A percentile compares a stretch with the other conserved stretches of the same genome.
These are phyloP conservation scores for Trichomonas vaginalis DNA, from an alignment of 208 protist species.

Conservation along the genomic window DNA sequence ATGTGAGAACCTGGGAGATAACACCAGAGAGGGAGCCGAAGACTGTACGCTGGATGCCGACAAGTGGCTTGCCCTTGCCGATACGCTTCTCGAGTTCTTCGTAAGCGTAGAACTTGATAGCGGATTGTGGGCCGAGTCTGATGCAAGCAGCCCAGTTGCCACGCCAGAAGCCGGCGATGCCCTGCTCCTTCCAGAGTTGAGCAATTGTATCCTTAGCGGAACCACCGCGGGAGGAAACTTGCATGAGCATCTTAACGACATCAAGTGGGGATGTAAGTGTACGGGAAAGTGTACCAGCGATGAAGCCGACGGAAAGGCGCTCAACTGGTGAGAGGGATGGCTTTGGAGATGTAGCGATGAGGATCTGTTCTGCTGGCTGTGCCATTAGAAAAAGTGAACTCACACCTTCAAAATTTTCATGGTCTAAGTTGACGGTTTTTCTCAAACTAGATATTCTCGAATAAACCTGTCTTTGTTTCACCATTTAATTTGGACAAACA, in stretches of 20 bases:
- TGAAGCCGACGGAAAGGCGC: neutral
- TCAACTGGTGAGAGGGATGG: neutral
- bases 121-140: neutral
- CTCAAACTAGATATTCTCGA: too few relatives aligned
- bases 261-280: constrained; percentile 15
- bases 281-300: neutral
- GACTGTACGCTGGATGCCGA: neutral
- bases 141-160: constrained; percentile 1
- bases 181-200: neutral
- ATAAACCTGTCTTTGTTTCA: too few relatives aligned
- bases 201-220: neutral
- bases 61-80: neutral
- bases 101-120: constrained; percentile 3
- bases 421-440: neutral
- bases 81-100: neutral
- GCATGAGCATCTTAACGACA: constrained; percentile 19
- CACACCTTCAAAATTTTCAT: neutral
- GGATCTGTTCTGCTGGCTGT: neutral
- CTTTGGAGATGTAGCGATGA: neutral
- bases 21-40: neutral
- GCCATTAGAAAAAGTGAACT: neutral
- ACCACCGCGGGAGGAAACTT: neutral
- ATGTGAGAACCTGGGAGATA: neutral
- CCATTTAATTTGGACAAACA: too few relatives aligned
- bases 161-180: constrained; percentile 1